A percentile compares a stretch with the other conserved stretches of the same genome.
Conservation (phyloP, 345 rosid genomes). For the Acer yangbiense region DNA sequence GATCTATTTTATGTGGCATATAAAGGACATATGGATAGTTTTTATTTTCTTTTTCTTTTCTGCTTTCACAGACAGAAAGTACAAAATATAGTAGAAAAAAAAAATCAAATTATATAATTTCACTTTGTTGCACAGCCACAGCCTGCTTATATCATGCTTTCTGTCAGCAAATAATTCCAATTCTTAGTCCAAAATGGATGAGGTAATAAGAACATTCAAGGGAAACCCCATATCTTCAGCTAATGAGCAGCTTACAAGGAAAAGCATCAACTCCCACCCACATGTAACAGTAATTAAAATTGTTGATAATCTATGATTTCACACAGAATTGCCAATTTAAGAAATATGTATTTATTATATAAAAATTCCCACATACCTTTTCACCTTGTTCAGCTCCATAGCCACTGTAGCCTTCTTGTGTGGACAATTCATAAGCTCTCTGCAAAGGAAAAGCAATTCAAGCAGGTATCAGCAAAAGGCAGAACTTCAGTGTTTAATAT, state of each 20-base stretch:
- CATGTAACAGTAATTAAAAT: neutral
- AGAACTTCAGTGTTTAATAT: neutral
- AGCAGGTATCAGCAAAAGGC: neutral
- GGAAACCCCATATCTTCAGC: neutral
- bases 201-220: neutral
- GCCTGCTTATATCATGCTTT: neutral
- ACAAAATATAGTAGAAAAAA: neutral
- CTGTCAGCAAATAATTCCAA: neutral
- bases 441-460: constrained; percentile 31
- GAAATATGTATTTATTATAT: neutral
- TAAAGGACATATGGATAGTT: neutral
- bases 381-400: constrained; percentile 66
- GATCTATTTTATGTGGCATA: neutral
- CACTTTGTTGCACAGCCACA: neutral
- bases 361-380: constrained; percentile 45
- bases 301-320: neutral
- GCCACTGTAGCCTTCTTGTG: constrained; percentile 86
- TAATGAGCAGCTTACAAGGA: neutral
- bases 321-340: neutral
- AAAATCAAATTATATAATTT: neutral
- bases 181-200: neutral
- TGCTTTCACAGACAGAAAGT: neutral
- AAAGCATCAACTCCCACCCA: neutral
- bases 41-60: neutral
- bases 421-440: constrained; percentile 79